A percentile compares a stretch with the other conserved stretches of the same genome.
These are phyloP conservation scores for Colletotrichum sp. DNA, from an alignment of 2,329 filamentous ascomycete species.

Conservation along the genomic window DNA sequence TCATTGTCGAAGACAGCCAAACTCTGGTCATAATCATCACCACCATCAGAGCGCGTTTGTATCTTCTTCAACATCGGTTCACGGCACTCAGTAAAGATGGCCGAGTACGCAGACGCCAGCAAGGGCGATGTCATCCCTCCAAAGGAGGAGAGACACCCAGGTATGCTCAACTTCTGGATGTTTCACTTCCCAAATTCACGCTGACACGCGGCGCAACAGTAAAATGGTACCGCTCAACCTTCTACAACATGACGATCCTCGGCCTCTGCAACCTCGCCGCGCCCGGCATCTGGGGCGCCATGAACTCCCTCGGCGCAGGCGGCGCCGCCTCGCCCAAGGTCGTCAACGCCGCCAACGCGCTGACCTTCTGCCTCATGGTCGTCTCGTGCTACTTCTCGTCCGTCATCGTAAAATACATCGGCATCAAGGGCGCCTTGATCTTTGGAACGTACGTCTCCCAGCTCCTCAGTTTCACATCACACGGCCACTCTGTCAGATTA, in stretches of 20 bases:
- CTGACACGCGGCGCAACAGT: conserved; percentile 37
- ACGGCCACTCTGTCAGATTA: fast-evolving
- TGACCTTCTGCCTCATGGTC: conserved; percentile 78
- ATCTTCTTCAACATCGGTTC: neutral
- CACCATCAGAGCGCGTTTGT: neutral
- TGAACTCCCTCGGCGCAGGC: conserved; percentile 76
- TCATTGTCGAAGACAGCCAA: neutral
- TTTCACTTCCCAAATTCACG: too few species aligned
- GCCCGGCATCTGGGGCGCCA: conserved; percentile 75
- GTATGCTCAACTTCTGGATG: conserved; percentile 25
- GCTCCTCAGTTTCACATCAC: fast-evolving
- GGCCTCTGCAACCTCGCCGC: conserved; percentile 74
- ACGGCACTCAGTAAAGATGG: neutral
- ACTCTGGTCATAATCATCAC: neutral
- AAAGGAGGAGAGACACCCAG: conserved; percentile 35
- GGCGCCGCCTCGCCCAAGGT: conserved; percentile 69
- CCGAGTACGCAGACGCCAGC: neutral
- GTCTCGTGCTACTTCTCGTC: conserved; percentile 72
- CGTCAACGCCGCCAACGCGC: conserved; percentile 73
- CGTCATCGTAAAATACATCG: conserved; percentile 68
- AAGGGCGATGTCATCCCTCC: conserved; percentile 18
- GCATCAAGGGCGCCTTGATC: conserved; percentile 74
- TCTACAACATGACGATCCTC: conserved; percentile 75
- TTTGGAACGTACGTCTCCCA: conserved; percentile 62
- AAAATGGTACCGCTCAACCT: conserved; percentile 74